Evolutionary conservation across 768 basidiomycete species (phyloP), one percentile per base, ranked within the genome.

Genomic region (Suillus paluster): DNA sequence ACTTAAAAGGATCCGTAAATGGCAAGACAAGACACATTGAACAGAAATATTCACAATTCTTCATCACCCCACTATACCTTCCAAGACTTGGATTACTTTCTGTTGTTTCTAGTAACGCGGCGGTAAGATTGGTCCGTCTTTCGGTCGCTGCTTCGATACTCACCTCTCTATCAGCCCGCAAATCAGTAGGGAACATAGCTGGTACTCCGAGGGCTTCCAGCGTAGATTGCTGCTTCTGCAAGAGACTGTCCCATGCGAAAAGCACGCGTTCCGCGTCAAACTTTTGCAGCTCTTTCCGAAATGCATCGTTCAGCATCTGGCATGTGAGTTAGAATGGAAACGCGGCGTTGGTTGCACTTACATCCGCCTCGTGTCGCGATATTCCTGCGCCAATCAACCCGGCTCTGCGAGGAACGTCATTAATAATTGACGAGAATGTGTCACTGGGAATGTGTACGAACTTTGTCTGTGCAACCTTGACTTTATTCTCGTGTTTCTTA

Each of bases 161-260:
- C 71, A 90, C 91, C 81, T 91, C 82, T 77, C 83, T 75, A 64
- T 87, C 83, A 4, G 77, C 68, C 42, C 69, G 67, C 48, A 80
- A 79, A 48, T 68, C 73, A 3, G 89, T 86, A 14, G 78, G 73
- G 69, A 84, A 90, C 89, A 95, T 93, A 3, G 85, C 80, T 17
- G 93, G 93, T 15, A 94, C 83, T 44, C 81, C 78, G 49, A 88
- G 76, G 34, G 79, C 71, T 65, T 86, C 85, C 53, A 95, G 78
- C 17, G 83, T 76, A 0, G 77, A 70, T 73, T 95, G 92, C 71
- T 95, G 93, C 67, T 84, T 85, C 55, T 83, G 76, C 21, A 88
- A 73, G n/a, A 94, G 79, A 21, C 83, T 84, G 68, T 92, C 92
- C 91, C 92, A 95, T 10, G 90, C 89, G 3, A 86, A 79, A 7